Percentiles rank a stretch among this genome's conserved stretches.
phyloP scores from a whole-genome alignment of 345 rosid species.

The Passiflora organensis region DNA sequence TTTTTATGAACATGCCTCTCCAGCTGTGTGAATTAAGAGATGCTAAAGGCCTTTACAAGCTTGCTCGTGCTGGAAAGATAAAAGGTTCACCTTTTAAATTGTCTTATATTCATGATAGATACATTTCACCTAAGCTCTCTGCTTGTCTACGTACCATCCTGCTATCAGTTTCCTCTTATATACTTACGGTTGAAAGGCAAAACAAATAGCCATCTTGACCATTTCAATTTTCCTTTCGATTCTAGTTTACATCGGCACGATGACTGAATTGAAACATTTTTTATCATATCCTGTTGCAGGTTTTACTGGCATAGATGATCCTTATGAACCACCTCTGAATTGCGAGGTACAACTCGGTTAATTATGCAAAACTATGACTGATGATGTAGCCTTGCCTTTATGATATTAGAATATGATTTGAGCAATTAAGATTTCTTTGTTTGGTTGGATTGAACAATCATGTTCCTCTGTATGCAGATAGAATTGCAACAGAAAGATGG shows the following conservation, averaged over 20 bases:
- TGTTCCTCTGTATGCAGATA: conserved; percentile 38
- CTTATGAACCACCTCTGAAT: conserved; percentile 75
- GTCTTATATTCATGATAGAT: background rate
- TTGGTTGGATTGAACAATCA: background rate
- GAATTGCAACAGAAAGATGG: conserved; percentile 62
- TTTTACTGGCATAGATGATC: conserved; percentile 94
- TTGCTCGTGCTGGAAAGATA: no score
- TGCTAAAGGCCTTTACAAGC: no score
- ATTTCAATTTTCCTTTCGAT: no score
- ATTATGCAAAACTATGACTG: background rate
- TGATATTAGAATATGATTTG: background rate
- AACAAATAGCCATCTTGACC: no score
- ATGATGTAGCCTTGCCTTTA: background rate
- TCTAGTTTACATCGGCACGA: no score
- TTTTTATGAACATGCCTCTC: conserved; percentile 88
- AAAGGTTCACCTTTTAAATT: no score
- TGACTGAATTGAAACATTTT: no score
- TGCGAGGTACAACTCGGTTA: conserved; percentile 56
- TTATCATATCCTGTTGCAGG: conserved; percentile 35
- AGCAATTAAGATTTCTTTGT: background rate
- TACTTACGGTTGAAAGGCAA: no score
- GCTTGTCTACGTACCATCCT: background rate
- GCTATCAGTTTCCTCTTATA: background rate
- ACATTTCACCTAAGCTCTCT: background rate
- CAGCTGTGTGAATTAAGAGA: no score